Base-by-base conservation (phyloP, 352 stramenopile species). In the Pythium folliculosum region DNA sequence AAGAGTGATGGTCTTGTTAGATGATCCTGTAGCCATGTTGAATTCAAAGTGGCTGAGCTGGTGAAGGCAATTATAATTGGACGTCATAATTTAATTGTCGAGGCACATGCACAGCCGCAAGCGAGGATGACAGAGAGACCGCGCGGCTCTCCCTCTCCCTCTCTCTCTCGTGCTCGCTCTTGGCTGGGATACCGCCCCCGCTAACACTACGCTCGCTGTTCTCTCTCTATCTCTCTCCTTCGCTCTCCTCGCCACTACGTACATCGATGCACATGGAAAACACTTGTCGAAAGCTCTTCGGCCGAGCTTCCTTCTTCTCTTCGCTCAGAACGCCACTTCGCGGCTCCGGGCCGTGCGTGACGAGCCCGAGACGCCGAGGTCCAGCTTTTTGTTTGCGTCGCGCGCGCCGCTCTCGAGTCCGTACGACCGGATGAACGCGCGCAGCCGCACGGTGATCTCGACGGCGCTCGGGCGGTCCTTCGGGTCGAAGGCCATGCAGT, bases 401-500 rank as follows among this genome's bases (percentile, higher is more conserved):
- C 47, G 56, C 43, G 40, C 47, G 43, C 48, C 21, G n/a, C 32
- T 57, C 19, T 71, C 65, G n/a, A 71, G 51, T 22, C 65, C 65
- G 44, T 63, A 54, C 49, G 57, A 63, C 19, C 65, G 65, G 35
- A 71, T 65, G 57, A 71, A 71, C 32, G 53, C 59, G 8, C 65
- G 65, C 40, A 71, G 23, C 37, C 65, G 57, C 48, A 66, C 58
- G 0, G 58, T 63, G 51, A 71, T 66, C 32, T 58, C 65, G 27
- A 71, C 50, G 12, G 65, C 65, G 2, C 38, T 65, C 17, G 65
- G 65, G 21, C 65, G 58, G 5, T 67, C 49, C 35, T 60, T 60
- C 14, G 65, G 65, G 22, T 67, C 53, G 49, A 65, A 72, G 1
- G 59, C 43, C 44, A 72, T 50, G 43, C 66, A 72, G 19, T 72